Base-by-base conservation (phyloP, 345 rosid genomes). In the Melaleuca quinquenervia region DNA sequence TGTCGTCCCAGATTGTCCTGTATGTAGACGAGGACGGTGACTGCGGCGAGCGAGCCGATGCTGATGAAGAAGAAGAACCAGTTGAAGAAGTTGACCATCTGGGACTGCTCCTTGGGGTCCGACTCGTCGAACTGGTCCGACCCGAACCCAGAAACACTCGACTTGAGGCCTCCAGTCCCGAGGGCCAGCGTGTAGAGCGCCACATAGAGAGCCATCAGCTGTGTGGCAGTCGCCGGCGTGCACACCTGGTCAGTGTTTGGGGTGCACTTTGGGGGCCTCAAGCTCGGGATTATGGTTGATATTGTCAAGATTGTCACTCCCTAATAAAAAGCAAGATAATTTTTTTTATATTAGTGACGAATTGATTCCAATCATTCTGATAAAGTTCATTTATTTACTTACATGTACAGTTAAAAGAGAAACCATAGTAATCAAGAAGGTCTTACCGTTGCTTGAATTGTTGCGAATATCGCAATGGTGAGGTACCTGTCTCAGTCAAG, bases 31-130 rank as follows among this genome's bases (percentile, higher is more conserved):
- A 97, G 96, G 14, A 97, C 82, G 15, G 99, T 94, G 54, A 97
- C 98, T 3, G 99, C 98, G 15, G 83, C 84, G 8, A 97, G 95
- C 18, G 98, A 91, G 6, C 99, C 99, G 44, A 96, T 85, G 90
- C 91, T 97, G 84, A 97, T 97, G 52, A 95, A 90, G 91, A 97
- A 97, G 89, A 96, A 97, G 95, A 97, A 96, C 94, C 99, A 96
- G 85, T 93, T 94, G 90, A 97, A 97, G 92, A 97, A 97, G 50
- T 89, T 87, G 52, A 87, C 86, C 99, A 97, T 97, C 82, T 92
- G 94, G 52, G 91, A 86, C 45, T 87, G 87, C 89, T 97, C 99
- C 44, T 85, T 86, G 6, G 88, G 90, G 87, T 97, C 95, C 0
- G 92, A 89, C 13, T 97, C 99, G 62, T 96, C 96, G 88, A 97